phyloP scores from a whole-genome alignment of 257 asterid genomes.

The Salvia splendens region DNA sequence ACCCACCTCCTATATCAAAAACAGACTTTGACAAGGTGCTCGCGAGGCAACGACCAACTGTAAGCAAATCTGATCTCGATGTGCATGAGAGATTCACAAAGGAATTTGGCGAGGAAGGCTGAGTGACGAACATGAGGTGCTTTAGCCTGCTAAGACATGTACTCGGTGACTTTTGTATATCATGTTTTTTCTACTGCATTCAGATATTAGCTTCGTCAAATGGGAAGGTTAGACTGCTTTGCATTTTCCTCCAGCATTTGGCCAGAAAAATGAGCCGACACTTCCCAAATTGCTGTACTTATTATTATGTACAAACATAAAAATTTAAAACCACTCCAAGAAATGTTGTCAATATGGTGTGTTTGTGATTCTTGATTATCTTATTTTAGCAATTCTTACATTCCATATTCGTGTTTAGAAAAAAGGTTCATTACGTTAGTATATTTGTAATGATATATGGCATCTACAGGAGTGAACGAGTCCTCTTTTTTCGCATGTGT shows the following conservation, averaged over 20 bases:
- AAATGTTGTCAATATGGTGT: constrained; percentile 33
- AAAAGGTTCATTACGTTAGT: background rate
- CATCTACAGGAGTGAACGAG: no score
- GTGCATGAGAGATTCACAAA: constrained; percentile 89
- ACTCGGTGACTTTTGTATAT: constrained; percentile 39
- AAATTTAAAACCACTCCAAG: constrained; percentile 17
- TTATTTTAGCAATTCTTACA: background rate
- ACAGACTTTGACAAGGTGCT: constrained; percentile 91
- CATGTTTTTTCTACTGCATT: constrained; percentile 30
- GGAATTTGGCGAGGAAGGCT: constrained; percentile 99
- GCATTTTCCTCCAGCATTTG: constrained; percentile 31
- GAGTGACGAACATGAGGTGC: constrained; percentile 33
- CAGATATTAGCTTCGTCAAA: constrained; percentile 28
- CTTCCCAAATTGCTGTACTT: constrained; percentile 34
- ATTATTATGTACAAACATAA: constrained; percentile 35
- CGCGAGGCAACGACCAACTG: constrained; percentile 88
- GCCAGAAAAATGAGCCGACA: constrained; percentile 34
- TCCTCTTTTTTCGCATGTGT: no score
- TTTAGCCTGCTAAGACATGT: constrained; percentile 19
- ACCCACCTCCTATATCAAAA: constrained; percentile 78
- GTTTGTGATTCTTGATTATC: background rate
- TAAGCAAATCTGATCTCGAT: constrained; percentile 89
- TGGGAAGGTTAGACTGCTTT: constrained; percentile 28
- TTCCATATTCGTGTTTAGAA: background rate
- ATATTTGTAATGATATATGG: background rate